Evolutionary conservation across 768 basidiomycete genomes (phyloP).

Genomic region (Tylopilus plumbeoviolaceoides): DNA sequence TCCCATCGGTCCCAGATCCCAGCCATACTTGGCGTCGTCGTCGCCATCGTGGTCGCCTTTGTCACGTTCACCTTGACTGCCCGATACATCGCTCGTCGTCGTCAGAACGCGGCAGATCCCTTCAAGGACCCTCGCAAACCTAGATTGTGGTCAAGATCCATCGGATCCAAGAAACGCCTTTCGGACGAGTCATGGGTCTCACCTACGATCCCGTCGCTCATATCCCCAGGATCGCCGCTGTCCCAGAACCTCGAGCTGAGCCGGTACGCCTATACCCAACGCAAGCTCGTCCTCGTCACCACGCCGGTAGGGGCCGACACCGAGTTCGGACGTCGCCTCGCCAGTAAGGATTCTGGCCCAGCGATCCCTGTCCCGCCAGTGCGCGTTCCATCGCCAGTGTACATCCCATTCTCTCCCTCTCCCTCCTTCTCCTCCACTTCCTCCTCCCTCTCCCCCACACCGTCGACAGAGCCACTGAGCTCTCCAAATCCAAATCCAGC

Average conservation of each 20-base stretch:
- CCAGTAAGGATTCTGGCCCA: not conserved
- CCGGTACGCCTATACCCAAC: constrained; percentile 8
- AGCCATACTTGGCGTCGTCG: constrained; percentile 13
- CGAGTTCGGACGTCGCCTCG: constrained; percentile 16
- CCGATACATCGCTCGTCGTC: constrained; percentile 15
- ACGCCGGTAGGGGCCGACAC: constrained; percentile 17
- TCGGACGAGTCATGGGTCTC: constrained; percentile 27
- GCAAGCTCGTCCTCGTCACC: constrained; percentile 16
- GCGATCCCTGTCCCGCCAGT: constrained; percentile 7
- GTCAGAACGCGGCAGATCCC: constrained; percentile 1
- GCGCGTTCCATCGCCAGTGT: constrained; percentile 20
- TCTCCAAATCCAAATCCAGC: not conserved
- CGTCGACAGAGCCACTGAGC: constrained; percentile 13
- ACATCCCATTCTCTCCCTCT: constrained; percentile 21
- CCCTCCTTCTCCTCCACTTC: constrained; percentile 6
- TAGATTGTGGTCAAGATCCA: constrained; percentile 1
- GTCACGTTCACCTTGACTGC: not conserved
- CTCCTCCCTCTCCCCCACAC: constrained; percentile 12
- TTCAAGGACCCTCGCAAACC: constrained; percentile 11
- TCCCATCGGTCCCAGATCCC: constrained; percentile 4
- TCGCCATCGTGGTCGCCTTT: constrained; percentile 16
- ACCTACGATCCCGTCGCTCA: constrained; percentile 5
- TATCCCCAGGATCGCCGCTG: constrained; percentile 7
- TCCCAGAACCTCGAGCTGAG: constrained; percentile 10
- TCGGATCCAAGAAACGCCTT: constrained; percentile 16